phyloP scores from a whole-genome alignment of 2,329 filamentous ascomycete species.

The Ophidiomyces ophidiicola region DNA sequence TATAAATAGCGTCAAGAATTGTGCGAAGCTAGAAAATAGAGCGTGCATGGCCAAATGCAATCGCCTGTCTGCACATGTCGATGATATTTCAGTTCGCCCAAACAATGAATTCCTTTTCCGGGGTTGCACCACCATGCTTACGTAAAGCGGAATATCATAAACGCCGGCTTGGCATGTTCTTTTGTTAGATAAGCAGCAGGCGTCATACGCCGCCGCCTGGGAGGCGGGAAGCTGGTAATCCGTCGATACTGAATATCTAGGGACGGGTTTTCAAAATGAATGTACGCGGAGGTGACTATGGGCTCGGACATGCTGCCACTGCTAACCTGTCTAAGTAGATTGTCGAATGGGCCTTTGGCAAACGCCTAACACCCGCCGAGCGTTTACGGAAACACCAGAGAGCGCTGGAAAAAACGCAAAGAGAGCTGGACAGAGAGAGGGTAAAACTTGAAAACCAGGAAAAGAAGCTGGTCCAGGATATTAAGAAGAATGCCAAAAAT shows the following conservation, averaged over 20 bases:
- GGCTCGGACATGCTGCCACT: not conserved
- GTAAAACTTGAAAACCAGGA: conserved; percentile 97
- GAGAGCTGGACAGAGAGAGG: conserved; percentile 87
- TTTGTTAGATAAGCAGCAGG: too few species aligned
- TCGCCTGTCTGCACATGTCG: too few species aligned
- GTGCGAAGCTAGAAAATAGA: not conserved
- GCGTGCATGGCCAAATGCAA: too few species aligned
- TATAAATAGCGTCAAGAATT: not conserved
- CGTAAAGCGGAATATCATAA: too few species aligned
- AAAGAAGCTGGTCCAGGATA: conserved; percentile 89
- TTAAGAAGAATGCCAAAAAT: conserved; percentile 97
- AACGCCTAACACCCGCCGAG: conserved; percentile 88
- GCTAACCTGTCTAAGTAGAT: conserved; percentile 46
- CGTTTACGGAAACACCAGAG: conserved; percentile 64
- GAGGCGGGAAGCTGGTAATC: too few species aligned
- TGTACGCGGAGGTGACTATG: not conserved
- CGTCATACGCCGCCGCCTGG: too few species aligned
- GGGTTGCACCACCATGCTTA: too few species aligned
- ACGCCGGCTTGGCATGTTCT: too few species aligned
- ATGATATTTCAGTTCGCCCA: too few species aligned
- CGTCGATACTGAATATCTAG: too few species aligned
- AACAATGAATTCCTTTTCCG: too few species aligned
- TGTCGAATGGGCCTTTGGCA: conserved; percentile 97
- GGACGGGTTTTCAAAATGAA: conserved; percentile 8
- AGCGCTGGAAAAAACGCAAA: conserved; percentile 91